Evolutionary conservation across 352 stramenopile genomes (phyloP), one percentile per base, ranked within the genome.

Genomic region (Phytophthora rubi): DNA sequence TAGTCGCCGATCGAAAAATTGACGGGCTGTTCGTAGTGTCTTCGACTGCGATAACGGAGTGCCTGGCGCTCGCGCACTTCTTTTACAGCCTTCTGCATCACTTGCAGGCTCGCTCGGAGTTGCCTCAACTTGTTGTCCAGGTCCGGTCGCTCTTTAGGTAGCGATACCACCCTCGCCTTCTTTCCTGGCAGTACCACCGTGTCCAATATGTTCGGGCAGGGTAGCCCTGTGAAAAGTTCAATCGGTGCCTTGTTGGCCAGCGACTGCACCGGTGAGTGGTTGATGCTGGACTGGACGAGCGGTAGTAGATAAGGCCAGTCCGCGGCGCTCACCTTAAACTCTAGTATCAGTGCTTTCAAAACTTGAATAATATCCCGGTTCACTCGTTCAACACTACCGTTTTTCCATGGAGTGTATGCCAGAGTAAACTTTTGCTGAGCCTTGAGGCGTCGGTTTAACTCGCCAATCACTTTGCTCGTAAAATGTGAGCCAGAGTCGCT

Each of bases 401-500:
- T 42, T 42, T 42, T 42, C 12, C 35, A 42, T 15, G 35, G 35
- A 3, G 49, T 51, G 21, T 68, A 45, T 10, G 51, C 62, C 18
- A 61, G 32, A 0, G 53, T 70, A 53, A 63, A 74, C 12, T 55
- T 26, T 32, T 62, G 56, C 1, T 37, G 39, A 9, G 21, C 18
- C 26, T 62, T 62, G 15, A 62, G 44, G 1, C 56, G 39, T 21
- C 56, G 23, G 16, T 7, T 51, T 7, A 65, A 33, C 48, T 76
- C 63, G 18, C 18, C 18, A 12, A 76, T 51, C 15, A 71, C 54
- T n/a, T 72, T 35, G 32, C 58, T 80, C 51, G 70, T 80, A 55
- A 78, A 82, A 47, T 77, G 71, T 26, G 13, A 66, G 5, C 71
- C 71, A 16, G 52, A 26, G 53, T 80, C 71, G 21, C 59, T 71